These are phyloP conservation scores for Gaillardinia entomophila DNA, from an alignment of 805 yeast genomes.

Conservation along the genomic window DNA sequence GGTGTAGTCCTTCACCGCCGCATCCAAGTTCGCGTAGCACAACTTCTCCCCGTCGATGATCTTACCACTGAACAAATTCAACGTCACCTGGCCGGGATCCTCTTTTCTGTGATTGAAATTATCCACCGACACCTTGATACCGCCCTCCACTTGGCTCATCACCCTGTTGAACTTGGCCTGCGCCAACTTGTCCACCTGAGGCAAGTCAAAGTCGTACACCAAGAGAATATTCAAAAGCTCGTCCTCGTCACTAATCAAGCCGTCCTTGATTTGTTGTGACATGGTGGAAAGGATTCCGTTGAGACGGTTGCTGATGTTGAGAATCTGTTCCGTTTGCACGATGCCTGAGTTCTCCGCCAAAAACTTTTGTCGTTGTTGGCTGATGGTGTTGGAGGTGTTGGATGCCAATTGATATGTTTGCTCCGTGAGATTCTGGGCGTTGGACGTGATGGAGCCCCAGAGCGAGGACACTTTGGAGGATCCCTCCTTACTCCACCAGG, in stretches of 20 bases:
- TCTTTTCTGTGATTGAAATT: conserved; percentile 38
- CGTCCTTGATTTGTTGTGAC: conserved; percentile 43
- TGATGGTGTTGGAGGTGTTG: conserved; percentile 35
- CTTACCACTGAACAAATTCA: conserved; percentile 73
- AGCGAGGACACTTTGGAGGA: conserved; percentile 58
- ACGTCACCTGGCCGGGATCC: conserved; percentile 30
- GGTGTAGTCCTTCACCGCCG: conserved; percentile 46
- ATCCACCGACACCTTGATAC: conserved; percentile 55
- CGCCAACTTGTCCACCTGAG: conserved; percentile 42
- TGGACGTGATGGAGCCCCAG: conserved; percentile 62
- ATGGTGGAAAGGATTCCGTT: conserved; percentile 26
- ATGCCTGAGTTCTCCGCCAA: conserved; percentile 17
- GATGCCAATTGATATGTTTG: conserved; percentile 46
- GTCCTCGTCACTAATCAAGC: conserved; percentile 52
- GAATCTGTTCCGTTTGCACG: conserved; percentile 21
- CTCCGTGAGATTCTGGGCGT: conserved; percentile 45
- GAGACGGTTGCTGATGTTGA: conserved; percentile 21
- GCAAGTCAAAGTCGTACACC: conserved; percentile 59
- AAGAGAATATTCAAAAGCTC: conserved; percentile 38
- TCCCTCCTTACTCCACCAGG: conserved; percentile 74
- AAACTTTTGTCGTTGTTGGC: conserved; percentile 33
- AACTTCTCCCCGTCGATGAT: conserved; percentile 81
- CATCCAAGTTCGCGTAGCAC: conserved; percentile 80
- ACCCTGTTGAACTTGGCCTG: conserved; percentile 54
- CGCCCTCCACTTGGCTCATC: conserved; percentile 74